A percentile compares a stretch with the other conserved stretches of the same genome.
Conservation (phyloP, 2,329 filamentous ascomycete genomes). For the Pestalotiopsis sp. region DNA sequence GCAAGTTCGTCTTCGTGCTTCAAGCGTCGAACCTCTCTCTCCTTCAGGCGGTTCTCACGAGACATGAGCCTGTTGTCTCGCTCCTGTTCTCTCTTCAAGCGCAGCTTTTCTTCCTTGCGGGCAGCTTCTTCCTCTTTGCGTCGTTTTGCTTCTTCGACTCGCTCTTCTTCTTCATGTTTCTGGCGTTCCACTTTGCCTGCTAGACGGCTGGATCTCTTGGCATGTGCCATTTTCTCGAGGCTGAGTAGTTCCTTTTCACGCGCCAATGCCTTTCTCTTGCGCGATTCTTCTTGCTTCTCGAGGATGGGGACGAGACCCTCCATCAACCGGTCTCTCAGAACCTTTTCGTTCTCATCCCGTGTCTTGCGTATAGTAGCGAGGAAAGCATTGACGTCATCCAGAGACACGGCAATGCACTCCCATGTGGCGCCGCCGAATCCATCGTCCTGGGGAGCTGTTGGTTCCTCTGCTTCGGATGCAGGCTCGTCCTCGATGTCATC, state of each 20-base stretch:
- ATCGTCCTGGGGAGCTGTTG: conserved; percentile 51
- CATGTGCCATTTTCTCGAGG: conserved; percentile 85
- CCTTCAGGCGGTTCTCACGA: conserved; percentile 81
- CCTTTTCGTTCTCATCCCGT: conserved; percentile 83
- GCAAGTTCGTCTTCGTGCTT: conserved; percentile 83
- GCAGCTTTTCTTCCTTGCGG: conserved; percentile 67
- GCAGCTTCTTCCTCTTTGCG: conserved; percentile 67
- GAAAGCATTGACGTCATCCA: conserved; percentile 76
- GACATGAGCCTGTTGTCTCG: conserved; percentile 81
- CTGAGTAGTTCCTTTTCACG: conserved; percentile 80
- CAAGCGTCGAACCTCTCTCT: conserved; percentile 83
- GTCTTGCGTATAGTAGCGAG: conserved; percentile 73
- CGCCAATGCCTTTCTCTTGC: conserved; percentile 69
- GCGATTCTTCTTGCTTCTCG: conserved; percentile 75
- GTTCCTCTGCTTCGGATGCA: conserved; percentile 30
- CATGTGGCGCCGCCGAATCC: conserved; percentile 79
- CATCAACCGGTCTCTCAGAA: conserved; percentile 71
- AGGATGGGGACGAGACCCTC: conserved; percentile 84
- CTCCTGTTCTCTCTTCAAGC: conserved; percentile 66
- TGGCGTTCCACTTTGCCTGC: conserved; percentile 81
- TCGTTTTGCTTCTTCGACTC: conserved; percentile 70
- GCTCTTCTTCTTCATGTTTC: conserved; percentile 70
- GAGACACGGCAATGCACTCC: conserved; percentile 86
- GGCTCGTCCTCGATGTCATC: conserved; percentile 39
- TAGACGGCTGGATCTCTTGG: conserved; percentile 90